phyloP scores from a whole-genome alignment of 345 rosid genomes.

The Hypericum perforatum region DNA sequence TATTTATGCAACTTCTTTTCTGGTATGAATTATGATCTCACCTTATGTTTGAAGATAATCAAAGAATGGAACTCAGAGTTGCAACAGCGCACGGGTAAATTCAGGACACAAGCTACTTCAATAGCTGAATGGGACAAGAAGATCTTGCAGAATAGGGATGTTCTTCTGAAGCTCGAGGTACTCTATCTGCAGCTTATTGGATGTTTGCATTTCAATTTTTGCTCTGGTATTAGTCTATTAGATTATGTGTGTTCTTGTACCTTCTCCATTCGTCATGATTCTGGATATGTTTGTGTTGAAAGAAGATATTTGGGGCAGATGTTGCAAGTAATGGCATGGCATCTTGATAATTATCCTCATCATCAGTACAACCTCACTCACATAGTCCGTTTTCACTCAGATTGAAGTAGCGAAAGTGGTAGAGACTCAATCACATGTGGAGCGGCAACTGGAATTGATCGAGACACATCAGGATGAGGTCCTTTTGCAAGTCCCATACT shows the following conservation, averaged over 20 bases:
- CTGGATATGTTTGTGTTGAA: not conserved
- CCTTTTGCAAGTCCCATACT: constrained; percentile 4
- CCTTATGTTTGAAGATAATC: constrained; percentile 47
- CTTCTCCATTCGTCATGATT: not conserved
- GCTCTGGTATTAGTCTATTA: too few relatives aligned
- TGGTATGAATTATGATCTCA: not conserved
- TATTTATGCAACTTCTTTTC: constrained; percentile 6
- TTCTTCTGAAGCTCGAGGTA: constrained; percentile 97
- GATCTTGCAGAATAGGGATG: constrained; percentile 92
- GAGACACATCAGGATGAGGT: constrained; percentile 99
- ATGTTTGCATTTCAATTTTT: too few relatives aligned
- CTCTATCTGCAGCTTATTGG: not conserved
- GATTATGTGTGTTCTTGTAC: too few relatives aligned
- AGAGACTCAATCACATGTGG: constrained; percentile 75
- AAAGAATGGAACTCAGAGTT: constrained; percentile 95
- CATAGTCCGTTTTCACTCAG: constrained; percentile 27
- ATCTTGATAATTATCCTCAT: not conserved
- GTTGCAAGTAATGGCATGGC: too few relatives aligned
- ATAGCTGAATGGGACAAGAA: constrained; percentile 98
- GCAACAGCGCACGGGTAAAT: constrained; percentile 86
- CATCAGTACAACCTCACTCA: constrained; percentile 3
- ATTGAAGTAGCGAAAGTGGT: constrained; percentile 98
- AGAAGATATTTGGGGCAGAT: not conserved
- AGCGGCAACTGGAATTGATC: constrained; percentile 78
- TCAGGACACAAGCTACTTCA: constrained; percentile 83